Evolutionary conservation across 2,329 filamentous ascomycete genomes (phyloP).

Genomic region (Penicillium sp.): DNA sequence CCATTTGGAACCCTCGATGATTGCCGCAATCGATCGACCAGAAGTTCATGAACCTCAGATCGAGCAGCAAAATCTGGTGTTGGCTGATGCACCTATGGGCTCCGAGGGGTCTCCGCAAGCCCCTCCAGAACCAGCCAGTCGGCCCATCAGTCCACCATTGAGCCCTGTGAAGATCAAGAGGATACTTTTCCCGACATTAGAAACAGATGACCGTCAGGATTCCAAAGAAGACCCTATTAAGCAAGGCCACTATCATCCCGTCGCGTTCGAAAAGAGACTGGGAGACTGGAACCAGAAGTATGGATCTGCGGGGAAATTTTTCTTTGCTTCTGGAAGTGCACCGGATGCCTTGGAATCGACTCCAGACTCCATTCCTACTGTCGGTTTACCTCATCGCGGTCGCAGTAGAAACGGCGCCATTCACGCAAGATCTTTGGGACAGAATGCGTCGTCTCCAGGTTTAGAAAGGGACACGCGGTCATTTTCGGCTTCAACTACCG

Average conservation of each 20-base stretch:
- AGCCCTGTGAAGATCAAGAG: constrained; percentile 44
- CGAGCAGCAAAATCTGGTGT: not conserved
- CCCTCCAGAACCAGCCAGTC: constrained; percentile 20
- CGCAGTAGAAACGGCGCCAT: constrained; percentile 7
- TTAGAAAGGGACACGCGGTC: constrained; percentile 16
- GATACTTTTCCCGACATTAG: constrained; percentile 42
- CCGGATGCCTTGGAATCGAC: constrained; percentile 5
- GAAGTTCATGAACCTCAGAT: not conserved
- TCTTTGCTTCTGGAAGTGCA: constrained; percentile 28
- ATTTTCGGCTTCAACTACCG: constrained; percentile 29
- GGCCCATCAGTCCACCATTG: constrained; percentile 40
- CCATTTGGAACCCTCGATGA: too few relatives aligned
- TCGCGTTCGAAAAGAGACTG: constrained; percentile 52
- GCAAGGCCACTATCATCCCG: constrained; percentile 51
- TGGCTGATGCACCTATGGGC: constrained; percentile 6
- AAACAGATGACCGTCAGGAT: constrained; percentile 4
- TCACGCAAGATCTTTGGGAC: constrained; percentile 2
- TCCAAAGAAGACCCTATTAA: constrained; percentile 22
- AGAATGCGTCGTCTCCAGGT: constrained; percentile 8
- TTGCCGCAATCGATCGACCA: not conserved
- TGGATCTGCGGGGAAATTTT: constrained; percentile 47
- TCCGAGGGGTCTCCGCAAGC: constrained; percentile 9
- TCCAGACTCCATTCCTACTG: constrained; percentile 36
- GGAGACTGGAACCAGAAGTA: constrained; percentile 55
- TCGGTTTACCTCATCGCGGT: constrained; percentile 36